Conservation (phyloP, 1,139 yeast genomes). For the Blastobotrys niveus region DNA sequence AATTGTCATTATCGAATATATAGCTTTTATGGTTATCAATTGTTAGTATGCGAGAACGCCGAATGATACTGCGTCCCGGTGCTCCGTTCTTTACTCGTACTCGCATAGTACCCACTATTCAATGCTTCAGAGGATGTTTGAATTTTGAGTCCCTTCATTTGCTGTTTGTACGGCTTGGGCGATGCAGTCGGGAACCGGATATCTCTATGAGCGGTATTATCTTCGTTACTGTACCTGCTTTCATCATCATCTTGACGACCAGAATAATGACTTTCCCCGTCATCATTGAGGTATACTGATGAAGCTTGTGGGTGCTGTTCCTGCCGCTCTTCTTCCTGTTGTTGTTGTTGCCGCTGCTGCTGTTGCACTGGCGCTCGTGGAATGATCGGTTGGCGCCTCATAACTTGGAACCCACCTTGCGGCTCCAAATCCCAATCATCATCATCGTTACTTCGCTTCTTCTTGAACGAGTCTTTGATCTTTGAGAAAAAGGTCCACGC, state of each 20-base stretch:
- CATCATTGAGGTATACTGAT: background rate
- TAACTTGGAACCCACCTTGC: constrained; percentile 25
- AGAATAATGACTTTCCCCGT: background rate
- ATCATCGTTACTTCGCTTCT: background rate
- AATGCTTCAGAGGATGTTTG: constrained; percentile 5
- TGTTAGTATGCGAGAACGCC: too few species aligned
- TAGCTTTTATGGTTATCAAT: too few species aligned
- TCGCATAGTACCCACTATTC: too few species aligned
- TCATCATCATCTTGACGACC: background rate
- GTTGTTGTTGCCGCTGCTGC: too few species aligned
- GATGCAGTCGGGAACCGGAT: constrained; percentile 1
- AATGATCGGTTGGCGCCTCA: constrained; percentile 25
- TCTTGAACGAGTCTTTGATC: constrained; percentile 7
- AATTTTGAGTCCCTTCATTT: background rate
- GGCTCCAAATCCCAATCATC: constrained; percentile 5
- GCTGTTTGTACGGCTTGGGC: background rate
- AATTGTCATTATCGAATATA: too few species aligned
- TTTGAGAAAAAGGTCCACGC: background rate
- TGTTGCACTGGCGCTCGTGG: background rate
- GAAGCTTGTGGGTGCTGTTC: too few species aligned
- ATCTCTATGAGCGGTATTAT: background rate
- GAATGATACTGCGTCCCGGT: too few species aligned
- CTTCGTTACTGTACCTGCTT: background rate
- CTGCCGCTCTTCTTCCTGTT: too few species aligned
- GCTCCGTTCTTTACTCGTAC: too few species aligned